Conservation (phyloP, 495 filamentous ascomycete species). For the Neurospora cerealis region DNA sequence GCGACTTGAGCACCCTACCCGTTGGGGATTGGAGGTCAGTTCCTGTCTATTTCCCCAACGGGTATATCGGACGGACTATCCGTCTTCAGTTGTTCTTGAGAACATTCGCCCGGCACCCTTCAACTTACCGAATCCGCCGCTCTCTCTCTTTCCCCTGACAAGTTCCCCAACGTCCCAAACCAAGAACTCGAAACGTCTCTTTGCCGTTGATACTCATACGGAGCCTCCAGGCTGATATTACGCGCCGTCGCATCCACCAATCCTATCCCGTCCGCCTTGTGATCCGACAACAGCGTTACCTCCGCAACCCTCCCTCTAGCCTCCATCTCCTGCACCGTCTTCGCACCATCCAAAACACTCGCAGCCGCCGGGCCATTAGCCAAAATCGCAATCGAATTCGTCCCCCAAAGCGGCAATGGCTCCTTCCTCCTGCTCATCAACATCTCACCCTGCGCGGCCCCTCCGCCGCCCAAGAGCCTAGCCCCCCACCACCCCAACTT, state of each 20-base stretch:
- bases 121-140: not conserved
- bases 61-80: not conserved
- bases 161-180: not conserved
- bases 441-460: not conserved
- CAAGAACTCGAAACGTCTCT: not conserved
- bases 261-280: not conserved
- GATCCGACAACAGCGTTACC: not conserved
- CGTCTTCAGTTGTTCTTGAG: not conserved
- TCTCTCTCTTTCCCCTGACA: not conserved
- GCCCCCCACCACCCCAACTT: not conserved
- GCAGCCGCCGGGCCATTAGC: not conserved
- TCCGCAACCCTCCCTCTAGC: not conserved
- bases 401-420: not conserved
- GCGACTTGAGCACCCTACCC: no score
- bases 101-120: not conserved
- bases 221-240: no score
- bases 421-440: not conserved
- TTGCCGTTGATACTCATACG: not conserved
- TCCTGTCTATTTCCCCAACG: no score
- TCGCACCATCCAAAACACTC: not conserved
- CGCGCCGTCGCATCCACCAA: not conserved
- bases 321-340: not conserved
- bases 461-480: not conserved
- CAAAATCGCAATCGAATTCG: not conserved
- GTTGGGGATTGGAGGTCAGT: no score